These are phyloP conservation scores for Naganishia friedmannii DNA, from an alignment of 768 basidiomycete species.

Conservation along the genomic window DNA sequence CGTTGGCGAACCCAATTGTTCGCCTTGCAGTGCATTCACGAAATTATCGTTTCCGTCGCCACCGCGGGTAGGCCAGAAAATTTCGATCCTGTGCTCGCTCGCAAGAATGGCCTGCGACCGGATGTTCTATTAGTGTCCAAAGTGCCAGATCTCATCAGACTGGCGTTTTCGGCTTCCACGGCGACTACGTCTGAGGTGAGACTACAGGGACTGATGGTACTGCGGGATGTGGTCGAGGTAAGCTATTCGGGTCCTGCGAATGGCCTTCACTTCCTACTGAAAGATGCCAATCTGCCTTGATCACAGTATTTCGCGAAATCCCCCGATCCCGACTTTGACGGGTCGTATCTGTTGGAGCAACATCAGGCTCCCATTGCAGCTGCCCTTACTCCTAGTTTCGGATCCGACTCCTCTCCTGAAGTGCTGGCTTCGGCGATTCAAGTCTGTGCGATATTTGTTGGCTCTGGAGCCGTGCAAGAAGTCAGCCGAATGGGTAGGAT, in stretches of 20 bases:
- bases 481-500: constrained; percentile 89
- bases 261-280: background rate
- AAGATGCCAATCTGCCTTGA: background rate
- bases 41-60: constrained; percentile 73
- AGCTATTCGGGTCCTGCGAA: constrained; percentile 21
- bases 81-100: constrained; percentile 71
- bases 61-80: constrained; percentile 76
- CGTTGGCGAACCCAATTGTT: constrained; percentile 97
- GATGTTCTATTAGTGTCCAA: constrained; percentile 73
- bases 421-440: constrained; percentile 87
- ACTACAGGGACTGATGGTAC: constrained; percentile 79
- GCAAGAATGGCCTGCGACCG: constrained; percentile 59
- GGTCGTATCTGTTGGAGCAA: constrained; percentile 85
- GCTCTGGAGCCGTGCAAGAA: constrained; percentile 90
- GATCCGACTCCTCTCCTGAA: constrained; percentile 90
- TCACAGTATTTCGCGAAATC: constrained; percentile 77
- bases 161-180: constrained; percentile 96
- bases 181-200: constrained; percentile 95
- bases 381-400: constrained; percentile 93
- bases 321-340: constrained; percentile 89
- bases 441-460: constrained; percentile 91
- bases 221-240: constrained; percentile 89
- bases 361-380: constrained; percentile 98
- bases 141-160: constrained; percentile 88
- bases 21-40: constrained; percentile 85